A percentile compares a stretch with the other conserved stretches of the same genome.
phyloP scores from a whole-genome alignment of 1,284 basidiomycete species.

The Salmacisia buchloeana region DNA sequence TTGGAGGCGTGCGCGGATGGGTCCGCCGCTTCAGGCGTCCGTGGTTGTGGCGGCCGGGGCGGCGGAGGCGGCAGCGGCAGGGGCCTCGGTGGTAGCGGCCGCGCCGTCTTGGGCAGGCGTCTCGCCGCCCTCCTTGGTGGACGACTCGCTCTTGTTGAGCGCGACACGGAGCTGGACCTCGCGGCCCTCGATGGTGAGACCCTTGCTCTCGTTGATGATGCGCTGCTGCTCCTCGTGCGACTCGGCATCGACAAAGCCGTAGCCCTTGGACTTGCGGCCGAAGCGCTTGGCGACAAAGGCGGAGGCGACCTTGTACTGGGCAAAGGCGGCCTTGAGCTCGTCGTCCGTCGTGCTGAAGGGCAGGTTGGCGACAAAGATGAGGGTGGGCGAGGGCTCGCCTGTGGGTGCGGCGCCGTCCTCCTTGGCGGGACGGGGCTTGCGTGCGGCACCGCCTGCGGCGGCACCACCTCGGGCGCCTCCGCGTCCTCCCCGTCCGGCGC shows the following conservation, averaged over 20 bases:
- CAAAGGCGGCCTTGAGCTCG: slow-evolving; percentile 33
- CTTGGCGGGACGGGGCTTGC: slow-evolving; percentile 20
- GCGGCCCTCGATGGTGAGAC: slow-evolving; percentile 33
- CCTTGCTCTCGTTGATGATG: slow-evolving; percentile 30
- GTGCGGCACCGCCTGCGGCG: slow-evolving; percentile 14
- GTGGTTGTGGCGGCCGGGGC: neutral
- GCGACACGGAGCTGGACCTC: slow-evolving; percentile 33
- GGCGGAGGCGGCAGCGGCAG: slow-evolving; percentile 1
- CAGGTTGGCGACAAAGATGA: slow-evolving; percentile 45
- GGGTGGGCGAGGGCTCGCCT: slow-evolving; percentile 41
- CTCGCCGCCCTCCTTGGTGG: slow-evolving; percentile 11
- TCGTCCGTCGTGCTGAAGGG: slow-evolving; percentile 39
- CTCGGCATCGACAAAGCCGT: slow-evolving; percentile 41
- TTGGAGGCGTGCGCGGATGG: too few species aligned
- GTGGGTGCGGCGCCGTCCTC: slow-evolving; percentile 24
- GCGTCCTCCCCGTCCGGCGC: slow-evolving; percentile 12
- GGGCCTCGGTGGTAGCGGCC: slow-evolving; percentile 4
- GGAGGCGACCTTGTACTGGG: slow-evolving; percentile 29
- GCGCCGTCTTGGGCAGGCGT: too few species aligned
- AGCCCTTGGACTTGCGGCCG: slow-evolving; percentile 36
- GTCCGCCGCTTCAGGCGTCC: too few species aligned
- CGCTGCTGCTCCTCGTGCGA: slow-evolving; percentile 32
- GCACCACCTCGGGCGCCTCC: slow-evolving; percentile 7
- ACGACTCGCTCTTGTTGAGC: slow-evolving; percentile 21
- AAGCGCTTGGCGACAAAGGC: slow-evolving; percentile 37